phyloP scores from a whole-genome alignment of 2,329 filamentous ascomycete species.

The Beauveria varroae region DNA sequence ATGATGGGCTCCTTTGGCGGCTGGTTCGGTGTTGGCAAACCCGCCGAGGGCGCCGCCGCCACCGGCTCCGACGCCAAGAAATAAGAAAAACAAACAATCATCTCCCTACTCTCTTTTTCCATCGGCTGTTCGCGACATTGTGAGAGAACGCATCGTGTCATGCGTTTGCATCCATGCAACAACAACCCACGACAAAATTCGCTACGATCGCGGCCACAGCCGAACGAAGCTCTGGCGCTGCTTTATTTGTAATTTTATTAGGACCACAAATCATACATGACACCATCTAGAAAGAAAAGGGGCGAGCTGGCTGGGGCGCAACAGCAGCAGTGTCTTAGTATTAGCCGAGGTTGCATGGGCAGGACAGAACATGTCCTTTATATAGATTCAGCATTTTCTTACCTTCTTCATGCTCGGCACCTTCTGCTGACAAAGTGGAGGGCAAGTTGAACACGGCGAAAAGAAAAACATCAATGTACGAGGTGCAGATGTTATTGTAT shows the following conservation, averaged over 20 bases:
- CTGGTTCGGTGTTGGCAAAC: conserved; percentile 22
- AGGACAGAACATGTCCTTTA: conserved; percentile 4
- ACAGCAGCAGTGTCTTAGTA: conserved; percentile 10
- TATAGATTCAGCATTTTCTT: conserved; percentile 11
- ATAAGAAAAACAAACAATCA: neutral
- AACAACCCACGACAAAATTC: neutral
- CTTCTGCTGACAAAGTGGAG: neutral
- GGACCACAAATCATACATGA: neutral
- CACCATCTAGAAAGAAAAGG: conserved; percentile 4
- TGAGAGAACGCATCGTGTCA: neutral
- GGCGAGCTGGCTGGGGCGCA: conserved; percentile 1
- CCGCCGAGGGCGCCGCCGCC: neutral
- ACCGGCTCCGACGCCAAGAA: conserved; percentile 1
- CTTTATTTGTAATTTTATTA: conserved; percentile 10
- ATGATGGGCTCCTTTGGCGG: conserved; percentile 70
- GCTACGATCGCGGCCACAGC: neutral
- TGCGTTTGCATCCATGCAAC: neutral
- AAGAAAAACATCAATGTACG: conserved; percentile 3
- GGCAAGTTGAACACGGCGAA: neutral
- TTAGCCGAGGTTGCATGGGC: conserved; percentile 8
- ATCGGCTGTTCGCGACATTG: neutral
- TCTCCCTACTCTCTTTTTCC: neutral
- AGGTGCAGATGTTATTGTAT: conserved; percentile 10
- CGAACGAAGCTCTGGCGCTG: neutral
- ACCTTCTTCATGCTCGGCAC: neutral